Base-by-base conservation (phyloP, 768 basidiomycete genomes). In the Leccinum arenicola region DNA sequence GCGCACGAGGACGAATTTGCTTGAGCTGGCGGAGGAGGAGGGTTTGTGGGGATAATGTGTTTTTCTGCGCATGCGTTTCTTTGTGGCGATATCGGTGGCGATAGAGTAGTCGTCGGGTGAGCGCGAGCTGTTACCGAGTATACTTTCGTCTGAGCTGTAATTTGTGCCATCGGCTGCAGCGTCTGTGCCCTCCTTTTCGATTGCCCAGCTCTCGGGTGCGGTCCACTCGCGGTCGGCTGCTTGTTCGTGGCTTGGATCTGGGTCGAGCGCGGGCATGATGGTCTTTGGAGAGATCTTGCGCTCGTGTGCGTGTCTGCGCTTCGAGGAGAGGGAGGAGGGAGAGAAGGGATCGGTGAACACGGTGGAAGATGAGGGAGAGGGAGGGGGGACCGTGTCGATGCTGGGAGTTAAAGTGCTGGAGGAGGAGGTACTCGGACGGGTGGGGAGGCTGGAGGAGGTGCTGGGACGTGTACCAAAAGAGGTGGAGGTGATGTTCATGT, bases 171-270 rank as follows among this genome's bases (percentile, higher is more conserved):
- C 75, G 7, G 71, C 75, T 19, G 61, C 68, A 3, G 57, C 47
- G 11, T 77, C 77, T 50, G 72, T 74, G 6, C 75, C 80, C 4
- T 79, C 79, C 54, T 78, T 79, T 50, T 82, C 81, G 14, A 89
- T 86, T 1, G 79, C 86, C 90, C 91, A 92, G 56, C 88, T 90
- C 66, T 91, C 83, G 1, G 91, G 91, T 6, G 91, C 76, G 3
- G 73, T 82, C 91, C 91, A 93, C 21, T 73, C 70, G 36, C 11
- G 76, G 67, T 62, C 75, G 62, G 52, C 70, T 55, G 66, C 27
- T 8, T 60, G 56, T n/a, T 53, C 61, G 7, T 14, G 25, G n/a
- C 59, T 59, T 3, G 31, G 49, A 27, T 57, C 61, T 31, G 56
- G 53, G 35, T 69, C 54, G 23, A 57, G 57, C 5, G 63, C 48